phyloP scores from a whole-genome alignment of 2,329 filamentous ascomycete genomes.

The Paecilomyces niveus region DNA sequence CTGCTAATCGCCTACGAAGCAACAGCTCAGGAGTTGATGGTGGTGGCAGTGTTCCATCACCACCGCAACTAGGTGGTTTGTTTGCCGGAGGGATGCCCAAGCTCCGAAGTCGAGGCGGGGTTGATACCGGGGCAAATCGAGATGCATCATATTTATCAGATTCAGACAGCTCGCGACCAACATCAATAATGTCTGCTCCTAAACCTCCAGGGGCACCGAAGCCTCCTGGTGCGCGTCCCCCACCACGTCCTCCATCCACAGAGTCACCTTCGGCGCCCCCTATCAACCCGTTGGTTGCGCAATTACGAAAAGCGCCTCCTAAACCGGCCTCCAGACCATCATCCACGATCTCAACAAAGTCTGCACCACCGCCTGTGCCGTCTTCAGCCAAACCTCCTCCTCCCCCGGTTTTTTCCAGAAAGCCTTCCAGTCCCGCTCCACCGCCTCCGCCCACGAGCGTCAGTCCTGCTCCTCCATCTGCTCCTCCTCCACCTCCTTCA shows the following conservation, averaged over 20 bases:
- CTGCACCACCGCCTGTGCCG: constrained; percentile 58
- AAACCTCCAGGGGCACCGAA: constrained; percentile 47
- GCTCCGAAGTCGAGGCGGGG: constrained; percentile 76
- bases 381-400: constrained; percentile 43
- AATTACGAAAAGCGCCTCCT: constrained; percentile 52
- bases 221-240: constrained; percentile 49
- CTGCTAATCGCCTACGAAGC: constrained; percentile 62
- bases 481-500: constrained; percentile 34
- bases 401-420: constrained; percentile 50
- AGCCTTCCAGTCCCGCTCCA: constrained; percentile 47
- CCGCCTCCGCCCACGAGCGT: constrained; percentile 35
- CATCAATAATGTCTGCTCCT: constrained; percentile 44
- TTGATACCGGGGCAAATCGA: constrained; percentile 66
- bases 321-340: constrained; percentile 52
- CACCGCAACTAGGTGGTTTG: constrained; percentile 77
- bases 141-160: constrained; percentile 75
- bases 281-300: constrained; percentile 47
- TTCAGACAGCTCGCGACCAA: constrained; percentile 55
- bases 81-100: constrained; percentile 96
- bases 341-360: constrained; percentile 51
- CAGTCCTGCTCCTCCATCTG: constrained; percentile 37
- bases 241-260: constrained; percentile 42
- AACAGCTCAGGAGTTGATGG: constrained; percentile 62
- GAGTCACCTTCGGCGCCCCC: constrained; percentile 44
- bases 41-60: constrained; percentile 45